Evolutionary conservation across 2,329 filamentous ascomycete genomes (phyloP).

Genomic region (Neofusicoccum umdonicola): DNA sequence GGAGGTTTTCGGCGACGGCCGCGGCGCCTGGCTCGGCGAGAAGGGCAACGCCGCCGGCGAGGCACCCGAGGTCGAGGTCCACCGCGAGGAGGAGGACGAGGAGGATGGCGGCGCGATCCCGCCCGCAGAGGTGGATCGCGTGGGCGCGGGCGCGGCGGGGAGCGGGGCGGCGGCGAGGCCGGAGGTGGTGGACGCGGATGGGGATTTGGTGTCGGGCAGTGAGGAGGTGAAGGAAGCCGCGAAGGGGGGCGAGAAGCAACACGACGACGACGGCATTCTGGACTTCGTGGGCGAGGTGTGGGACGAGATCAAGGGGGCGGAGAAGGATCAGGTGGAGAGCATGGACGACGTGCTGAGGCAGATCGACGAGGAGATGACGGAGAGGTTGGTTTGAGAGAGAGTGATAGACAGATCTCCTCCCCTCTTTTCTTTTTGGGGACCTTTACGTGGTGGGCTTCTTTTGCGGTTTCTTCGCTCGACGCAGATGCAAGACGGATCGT

Average conservation of each 20-base stretch:
- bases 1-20: conserved; percentile 48
- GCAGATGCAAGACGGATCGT: no score
- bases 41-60: conserved; percentile 7
- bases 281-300: conserved; percentile 9
- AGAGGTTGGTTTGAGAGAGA: background rate
- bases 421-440: background rate
- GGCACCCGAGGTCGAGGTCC: conserved; percentile 14
- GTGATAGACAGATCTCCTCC: no score
- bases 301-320: conserved; percentile 10
- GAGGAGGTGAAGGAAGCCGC: background rate
- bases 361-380: conserved; percentile 12
- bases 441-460: no score
- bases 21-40: conserved; percentile 36
- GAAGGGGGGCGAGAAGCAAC: background rate
- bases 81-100: conserved; percentile 11
- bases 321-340: conserved; percentile 6
- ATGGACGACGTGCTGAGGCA: conserved; percentile 9
- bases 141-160: background rate
- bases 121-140: background rate
- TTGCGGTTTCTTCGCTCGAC: no score
- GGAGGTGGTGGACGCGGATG: conserved; percentile 9
- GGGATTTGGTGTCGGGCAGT: background rate
- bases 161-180: background rate
- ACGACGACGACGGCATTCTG: background rate
- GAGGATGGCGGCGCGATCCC: background rate